phyloP scores from a whole-genome alignment of 1,139 yeast genomes.

The Trichomonascaceae sp. region DNA sequence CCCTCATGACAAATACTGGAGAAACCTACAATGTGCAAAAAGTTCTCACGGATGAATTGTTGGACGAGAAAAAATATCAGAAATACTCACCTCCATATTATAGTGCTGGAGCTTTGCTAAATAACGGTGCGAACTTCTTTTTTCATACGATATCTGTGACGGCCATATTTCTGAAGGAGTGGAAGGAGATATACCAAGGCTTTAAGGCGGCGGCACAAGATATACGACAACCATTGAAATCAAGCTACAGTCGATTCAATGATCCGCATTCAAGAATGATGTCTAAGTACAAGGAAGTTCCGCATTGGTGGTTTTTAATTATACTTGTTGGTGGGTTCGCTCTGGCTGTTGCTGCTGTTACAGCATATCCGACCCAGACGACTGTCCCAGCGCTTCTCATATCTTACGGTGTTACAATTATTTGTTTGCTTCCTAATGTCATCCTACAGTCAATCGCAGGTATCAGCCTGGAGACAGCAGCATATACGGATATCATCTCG shows the following conservation, averaged over 20 bases:
- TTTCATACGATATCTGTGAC: conserved; percentile 41
- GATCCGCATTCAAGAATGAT: conserved; percentile 55
- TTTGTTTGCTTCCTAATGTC: conserved; percentile 49
- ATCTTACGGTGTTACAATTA: conserved; percentile 47
- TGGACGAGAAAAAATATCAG: conserved; percentile 30
- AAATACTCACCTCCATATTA: conserved; percentile 48
- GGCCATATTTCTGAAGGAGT: conserved; percentile 21
- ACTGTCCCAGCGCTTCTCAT: conserved; percentile 54
- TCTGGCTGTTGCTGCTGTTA: conserved; percentile 43
- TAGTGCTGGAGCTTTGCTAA: conserved; percentile 49
- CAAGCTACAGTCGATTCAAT: conserved; percentile 19
- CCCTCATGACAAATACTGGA: conserved; percentile 45
- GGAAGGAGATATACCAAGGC: conserved; percentile 20
- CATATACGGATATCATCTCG: conserved; percentile 48
- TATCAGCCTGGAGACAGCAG: conserved; percentile 47
- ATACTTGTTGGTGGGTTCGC: conserved; percentile 43
- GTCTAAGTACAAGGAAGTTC: conserved; percentile 52
- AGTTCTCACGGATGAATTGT: conserved; percentile 35
- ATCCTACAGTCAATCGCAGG: conserved; percentile 48
- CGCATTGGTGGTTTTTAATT: conserved; percentile 53
- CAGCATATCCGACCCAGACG: conserved; percentile 40
- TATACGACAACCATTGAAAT: conserved; percentile 10
- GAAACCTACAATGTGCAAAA: conserved; percentile 37
- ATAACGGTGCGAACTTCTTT: conserved; percentile 54
- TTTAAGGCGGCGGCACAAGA: conserved; percentile 24